Evolutionary conservation across 148 eudicot species (phyloP).

Genomic region (Silene conica): DNA sequence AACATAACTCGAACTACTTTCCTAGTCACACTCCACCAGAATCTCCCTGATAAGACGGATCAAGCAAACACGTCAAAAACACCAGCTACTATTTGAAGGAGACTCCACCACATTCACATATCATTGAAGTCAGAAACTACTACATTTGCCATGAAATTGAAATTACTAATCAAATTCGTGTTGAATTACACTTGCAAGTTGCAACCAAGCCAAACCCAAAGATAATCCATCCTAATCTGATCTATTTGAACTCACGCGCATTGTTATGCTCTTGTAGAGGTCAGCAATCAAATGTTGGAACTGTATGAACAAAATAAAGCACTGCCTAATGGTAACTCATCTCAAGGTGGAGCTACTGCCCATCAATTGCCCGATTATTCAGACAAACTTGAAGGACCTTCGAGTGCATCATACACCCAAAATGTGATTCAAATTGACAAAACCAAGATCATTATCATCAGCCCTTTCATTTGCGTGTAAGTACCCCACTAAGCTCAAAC

Average conservation of each 20-base stretch:
- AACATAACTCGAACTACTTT: neutral
- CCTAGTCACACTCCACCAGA: neutral
- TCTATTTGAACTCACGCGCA: neutral
- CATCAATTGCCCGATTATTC: conserved; percentile 40
- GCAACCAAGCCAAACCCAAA: too few relatives aligned
- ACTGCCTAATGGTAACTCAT: conserved; percentile 39
- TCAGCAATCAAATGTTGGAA: conserved; percentile 97
- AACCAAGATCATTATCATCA: too few relatives aligned
- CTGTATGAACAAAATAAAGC: conserved; percentile 83
- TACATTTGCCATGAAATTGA: too few relatives aligned
- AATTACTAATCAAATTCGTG: too few relatives aligned
- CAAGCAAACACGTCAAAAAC: neutral
- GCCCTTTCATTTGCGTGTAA: too few relatives aligned
- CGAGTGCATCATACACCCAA: too few relatives aligned
- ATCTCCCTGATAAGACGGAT: neutral
- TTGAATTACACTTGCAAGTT: too few relatives aligned
- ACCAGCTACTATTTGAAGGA: neutral
- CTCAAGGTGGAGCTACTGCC: conserved; percentile 39
- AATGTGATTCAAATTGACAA: too few relatives aligned
- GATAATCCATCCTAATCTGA: neutral
- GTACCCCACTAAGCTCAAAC: too few relatives aligned
- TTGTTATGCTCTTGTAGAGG: conserved; percentile 53
- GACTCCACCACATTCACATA: neutral
- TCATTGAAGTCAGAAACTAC: too few relatives aligned
- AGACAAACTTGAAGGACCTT: conserved; percentile 40